A percentile compares a stretch with the other conserved stretches of the same genome.
phyloP scores from a whole-genome alignment of 2,329 filamentous ascomycete species.

The Curvularia eragrostidis region DNA sequence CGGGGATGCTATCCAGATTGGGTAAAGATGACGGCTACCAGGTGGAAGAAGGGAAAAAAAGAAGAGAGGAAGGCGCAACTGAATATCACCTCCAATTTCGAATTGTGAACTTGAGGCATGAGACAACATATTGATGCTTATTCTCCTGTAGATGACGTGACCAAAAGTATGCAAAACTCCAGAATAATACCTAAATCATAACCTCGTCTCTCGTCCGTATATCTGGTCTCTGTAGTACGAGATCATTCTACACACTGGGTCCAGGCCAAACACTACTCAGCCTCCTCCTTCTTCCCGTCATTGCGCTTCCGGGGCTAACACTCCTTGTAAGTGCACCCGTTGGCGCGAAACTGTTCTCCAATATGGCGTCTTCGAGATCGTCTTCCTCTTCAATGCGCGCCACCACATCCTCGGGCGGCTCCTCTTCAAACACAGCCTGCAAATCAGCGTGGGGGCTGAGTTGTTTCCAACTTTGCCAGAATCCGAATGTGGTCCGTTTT shows the following conservation, averaged over 20 bases:
- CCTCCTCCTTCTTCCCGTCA: constrained; percentile 39
- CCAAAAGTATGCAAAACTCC: not conserved
- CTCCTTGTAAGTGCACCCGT: constrained; percentile 28
- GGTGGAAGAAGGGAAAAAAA: not conserved
- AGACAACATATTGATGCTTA: not conserved
- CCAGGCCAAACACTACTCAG: constrained; percentile 48
- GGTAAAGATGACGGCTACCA: not conserved
- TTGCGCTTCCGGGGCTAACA: constrained; percentile 42
- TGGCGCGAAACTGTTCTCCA: constrained; percentile 50
- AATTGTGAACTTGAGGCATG: not conserved
- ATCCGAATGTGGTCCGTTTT: constrained; percentile 50
- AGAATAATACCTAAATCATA: not conserved
- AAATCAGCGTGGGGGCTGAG: constrained; percentile 76
- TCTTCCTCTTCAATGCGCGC: constrained; percentile 58
- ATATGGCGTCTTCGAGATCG: constrained; percentile 54
- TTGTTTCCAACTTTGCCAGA: constrained; percentile 66
- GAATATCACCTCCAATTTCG: not conserved
- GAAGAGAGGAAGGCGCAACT: not conserved
- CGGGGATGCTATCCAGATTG: constrained; percentile 3
- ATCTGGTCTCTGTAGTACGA: not conserved
- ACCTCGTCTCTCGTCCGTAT: not conserved
- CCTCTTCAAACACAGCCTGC: constrained; percentile 73
- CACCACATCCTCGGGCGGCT: constrained; percentile 65
- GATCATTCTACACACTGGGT: constrained; percentile 13
- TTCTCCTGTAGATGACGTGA: not conserved